phyloP scores from a whole-genome alignment of 495 filamentous ascomycete species.

The Amniculicola lignicola region DNA sequence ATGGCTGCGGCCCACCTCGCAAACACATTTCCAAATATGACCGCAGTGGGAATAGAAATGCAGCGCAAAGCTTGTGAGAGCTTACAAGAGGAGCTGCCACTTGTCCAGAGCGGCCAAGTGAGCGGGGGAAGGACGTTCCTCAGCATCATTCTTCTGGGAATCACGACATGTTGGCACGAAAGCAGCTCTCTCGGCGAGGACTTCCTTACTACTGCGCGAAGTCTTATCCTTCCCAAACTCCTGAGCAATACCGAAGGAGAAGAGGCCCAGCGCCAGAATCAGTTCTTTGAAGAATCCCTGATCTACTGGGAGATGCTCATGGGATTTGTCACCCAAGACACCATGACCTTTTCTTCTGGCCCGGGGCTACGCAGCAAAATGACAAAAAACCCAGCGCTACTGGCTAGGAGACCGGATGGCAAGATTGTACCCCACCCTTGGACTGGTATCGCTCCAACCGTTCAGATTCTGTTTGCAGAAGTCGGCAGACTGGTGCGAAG shows the following conservation, averaged over 20 bases:
- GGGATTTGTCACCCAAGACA: slow-evolving; percentile 51
- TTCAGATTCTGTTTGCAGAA: slow-evolving; percentile 54
- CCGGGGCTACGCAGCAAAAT: slow-evolving; percentile 33
- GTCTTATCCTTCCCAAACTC: slow-evolving; percentile 27
- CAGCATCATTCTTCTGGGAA: slow-evolving; percentile 54
- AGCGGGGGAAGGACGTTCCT: slow-evolving; percentile 52
- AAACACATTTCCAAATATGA: slow-evolving; percentile 55
- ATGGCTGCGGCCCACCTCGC: slow-evolving; percentile 60
- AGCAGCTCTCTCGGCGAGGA: slow-evolving; percentile 50
- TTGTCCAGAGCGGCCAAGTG: slow-evolving; percentile 30
- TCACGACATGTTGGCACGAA: slow-evolving; percentile 58
- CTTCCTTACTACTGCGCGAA: slow-evolving; percentile 29
- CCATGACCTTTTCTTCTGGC: slow-evolving; percentile 32
- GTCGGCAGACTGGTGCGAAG: slow-evolving; percentile 53
- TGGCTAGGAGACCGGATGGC: slow-evolving; percentile 23
- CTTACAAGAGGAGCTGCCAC: slow-evolving; percentile 46
- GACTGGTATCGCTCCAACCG: slow-evolving; percentile 57
- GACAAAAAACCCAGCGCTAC: slow-evolving; percentile 25
- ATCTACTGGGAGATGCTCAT: slow-evolving; percentile 63
- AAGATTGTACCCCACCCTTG: slow-evolving; percentile 52
- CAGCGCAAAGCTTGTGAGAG: slow-evolving; percentile 51
- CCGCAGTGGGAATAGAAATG: slow-evolving; percentile 51
- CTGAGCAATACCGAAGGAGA: slow-evolving; percentile 27
- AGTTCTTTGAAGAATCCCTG: slow-evolving; percentile 58
- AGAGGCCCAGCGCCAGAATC: slow-evolving; percentile 49